These are phyloP conservation scores for Lasiosphaeriaceae sp. DNA, from an alignment of 495 filamentous ascomycete genomes.

Conservation along the genomic window DNA sequence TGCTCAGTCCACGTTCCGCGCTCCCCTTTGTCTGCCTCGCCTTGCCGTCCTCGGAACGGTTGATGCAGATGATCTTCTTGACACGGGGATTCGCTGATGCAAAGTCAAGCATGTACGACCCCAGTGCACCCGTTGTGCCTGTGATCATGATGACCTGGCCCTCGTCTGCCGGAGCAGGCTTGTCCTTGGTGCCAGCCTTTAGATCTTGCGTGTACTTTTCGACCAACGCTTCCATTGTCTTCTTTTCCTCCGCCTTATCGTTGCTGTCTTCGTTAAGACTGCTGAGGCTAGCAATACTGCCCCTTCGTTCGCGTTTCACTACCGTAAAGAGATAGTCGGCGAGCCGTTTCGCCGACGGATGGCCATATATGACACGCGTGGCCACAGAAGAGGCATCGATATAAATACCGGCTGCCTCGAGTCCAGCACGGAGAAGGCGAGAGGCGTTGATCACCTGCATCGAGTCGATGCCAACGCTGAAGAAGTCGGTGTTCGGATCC, in stretches of 20 bases:
- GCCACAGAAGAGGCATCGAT: constrained; percentile 29
- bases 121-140: constrained; percentile 57
- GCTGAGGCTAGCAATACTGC: not conserved
- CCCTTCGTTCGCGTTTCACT: constrained; percentile 8
- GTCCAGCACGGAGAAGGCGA: constrained; percentile 30
- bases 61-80: constrained; percentile 52
- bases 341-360: constrained; percentile 34
- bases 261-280: constrained; percentile 12
- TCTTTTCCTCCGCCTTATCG: constrained; percentile 18
- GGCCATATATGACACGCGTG: constrained; percentile 37
- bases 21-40: constrained; percentile 28
- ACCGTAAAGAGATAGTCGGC: constrained; percentile 27
- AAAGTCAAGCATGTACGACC: constrained; percentile 51
- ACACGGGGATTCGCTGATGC: constrained; percentile 37
- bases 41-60: constrained; percentile 42
- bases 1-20: constrained; percentile 31
- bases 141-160: constrained; percentile 52
- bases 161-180: constrained; percentile 30
- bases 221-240: constrained; percentile 31
- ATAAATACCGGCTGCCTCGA: constrained; percentile 26
- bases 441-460: constrained; percentile 44
- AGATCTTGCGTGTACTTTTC: constrained; percentile 37
- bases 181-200: constrained; percentile 21
- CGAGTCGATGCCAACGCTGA: constrained; percentile 48
- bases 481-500: constrained; percentile 38